phyloP scores from a whole-genome alignment of 495 filamentous ascomycete genomes.

The Aspergillus nidulans region DNA sequence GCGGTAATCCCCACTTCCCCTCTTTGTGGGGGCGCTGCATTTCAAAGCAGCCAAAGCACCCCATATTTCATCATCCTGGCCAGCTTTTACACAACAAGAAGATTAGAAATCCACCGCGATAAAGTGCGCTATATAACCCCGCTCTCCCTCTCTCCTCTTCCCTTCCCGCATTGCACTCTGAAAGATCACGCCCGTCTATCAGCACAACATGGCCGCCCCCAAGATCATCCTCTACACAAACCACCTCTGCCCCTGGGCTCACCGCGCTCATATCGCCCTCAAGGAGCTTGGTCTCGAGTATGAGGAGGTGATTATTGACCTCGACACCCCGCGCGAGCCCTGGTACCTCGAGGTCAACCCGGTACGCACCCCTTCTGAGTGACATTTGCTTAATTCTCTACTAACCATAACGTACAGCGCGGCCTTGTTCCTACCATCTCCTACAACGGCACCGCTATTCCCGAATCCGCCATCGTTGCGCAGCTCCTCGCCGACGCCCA shows the following conservation, averaged over 20 bases:
- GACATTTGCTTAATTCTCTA: background rate
- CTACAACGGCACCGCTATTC: slow-evolving; percentile 68
- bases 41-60: too few species aligned
- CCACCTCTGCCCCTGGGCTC: slow-evolving; percentile 74
- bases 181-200: too few species aligned
- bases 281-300: slow-evolving; percentile 67
- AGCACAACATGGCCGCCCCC: slow-evolving; percentile 29
- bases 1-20: background rate
- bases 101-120: slow-evolving; percentile 1
- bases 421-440: slow-evolving; percentile 73
- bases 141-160: background rate
- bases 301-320: slow-evolving; percentile 77
- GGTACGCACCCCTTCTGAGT: slow-evolving; percentile 27
- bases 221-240: slow-evolving; percentile 70
- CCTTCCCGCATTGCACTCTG: background rate
- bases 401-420: slow-evolving; percentile 36
- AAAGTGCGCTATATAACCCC: background rate
- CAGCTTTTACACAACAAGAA: background rate
- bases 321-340: slow-evolving; percentile 65
- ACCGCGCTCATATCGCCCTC: slow-evolving; percentile 75
- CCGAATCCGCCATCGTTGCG: slow-evolving; percentile 68
- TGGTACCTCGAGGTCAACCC: slow-evolving; percentile 87
- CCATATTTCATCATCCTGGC: background rate
- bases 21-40: background rate
- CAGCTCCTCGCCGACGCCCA: slow-evolving; percentile 66